Conservation (phyloP, 169 alveolate genomes). For the Blepharisma undulans region DNA sequence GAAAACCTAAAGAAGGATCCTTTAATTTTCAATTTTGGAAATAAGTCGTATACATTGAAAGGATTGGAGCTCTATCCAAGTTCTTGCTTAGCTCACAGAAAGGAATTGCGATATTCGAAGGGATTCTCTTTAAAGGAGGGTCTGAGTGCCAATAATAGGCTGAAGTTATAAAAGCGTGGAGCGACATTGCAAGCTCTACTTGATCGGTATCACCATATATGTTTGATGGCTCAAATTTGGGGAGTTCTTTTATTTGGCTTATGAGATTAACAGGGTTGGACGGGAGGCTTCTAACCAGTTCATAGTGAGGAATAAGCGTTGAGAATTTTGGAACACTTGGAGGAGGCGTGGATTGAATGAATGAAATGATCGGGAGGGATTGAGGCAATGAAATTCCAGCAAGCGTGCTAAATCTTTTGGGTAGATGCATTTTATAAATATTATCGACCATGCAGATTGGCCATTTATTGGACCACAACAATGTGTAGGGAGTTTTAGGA, state of each 20-base stretch:
- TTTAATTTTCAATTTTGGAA: not conserved
- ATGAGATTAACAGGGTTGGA: not conserved
- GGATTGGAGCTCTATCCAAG: not conserved
- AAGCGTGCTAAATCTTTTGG: too few species aligned
- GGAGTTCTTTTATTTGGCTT: not conserved
- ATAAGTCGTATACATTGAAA: not conserved
- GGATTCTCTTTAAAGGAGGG: not conserved
- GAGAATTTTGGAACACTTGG: not conserved
- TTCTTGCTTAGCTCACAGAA: not conserved
- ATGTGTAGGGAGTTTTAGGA: too few species aligned
- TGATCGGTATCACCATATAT: not conserved
- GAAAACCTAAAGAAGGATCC: not conserved
- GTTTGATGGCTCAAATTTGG: not conserved
- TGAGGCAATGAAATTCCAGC: too few species aligned
- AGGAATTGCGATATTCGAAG: constrained; percentile 10
- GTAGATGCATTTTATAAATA: too few species aligned
- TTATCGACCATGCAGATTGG: too few species aligned
- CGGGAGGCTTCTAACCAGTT: not conserved
- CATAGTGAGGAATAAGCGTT: not conserved
- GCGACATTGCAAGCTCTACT: not conserved
- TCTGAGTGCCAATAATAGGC: not conserved
- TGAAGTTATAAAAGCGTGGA: not conserved
- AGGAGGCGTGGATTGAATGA: too few species aligned
- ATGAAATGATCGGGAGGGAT: too few species aligned
- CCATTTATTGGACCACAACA: too few species aligned